These are phyloP conservation scores for Acanthochlamys bracteata DNA, from an alignment of 106 monocot genomes.

Conservation along the genomic window DNA sequence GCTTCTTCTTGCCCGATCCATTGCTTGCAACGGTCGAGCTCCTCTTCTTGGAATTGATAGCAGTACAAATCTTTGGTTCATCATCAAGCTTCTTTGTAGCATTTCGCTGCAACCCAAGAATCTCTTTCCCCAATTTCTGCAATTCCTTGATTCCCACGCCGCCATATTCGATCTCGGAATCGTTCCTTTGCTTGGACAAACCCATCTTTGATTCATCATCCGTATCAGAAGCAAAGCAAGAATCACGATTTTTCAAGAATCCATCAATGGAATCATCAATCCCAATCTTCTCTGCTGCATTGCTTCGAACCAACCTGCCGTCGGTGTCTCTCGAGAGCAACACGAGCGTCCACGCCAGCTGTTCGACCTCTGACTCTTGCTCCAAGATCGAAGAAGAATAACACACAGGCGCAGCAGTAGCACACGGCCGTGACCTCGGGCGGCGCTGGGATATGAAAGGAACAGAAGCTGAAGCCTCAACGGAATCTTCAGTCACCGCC, in stretches of 20 bases:
- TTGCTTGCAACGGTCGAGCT: background rate
- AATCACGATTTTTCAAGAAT: conserved; percentile 9
- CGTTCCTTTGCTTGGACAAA: too few species aligned
- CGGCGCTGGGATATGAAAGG: background rate
- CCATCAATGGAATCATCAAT: background rate
- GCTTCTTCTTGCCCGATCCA: background rate
- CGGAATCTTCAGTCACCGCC: background rate
- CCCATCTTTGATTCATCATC: background rate
- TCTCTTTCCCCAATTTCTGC: too few species aligned
- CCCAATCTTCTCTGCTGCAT: background rate
- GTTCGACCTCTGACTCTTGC: conserved; percentile 28
- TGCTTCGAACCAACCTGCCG: background rate
- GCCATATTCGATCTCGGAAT: too few species aligned
- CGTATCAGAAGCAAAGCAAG: background rate
- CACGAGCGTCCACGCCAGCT: conserved; percentile 41
- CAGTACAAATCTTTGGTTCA: too few species aligned
- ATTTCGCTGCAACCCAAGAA: too few species aligned
- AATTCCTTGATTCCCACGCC: too few species aligned
- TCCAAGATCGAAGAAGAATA: conserved; percentile 7
- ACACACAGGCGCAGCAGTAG: background rate
- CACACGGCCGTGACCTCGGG: background rate
- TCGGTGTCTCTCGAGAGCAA: conserved; percentile 46
- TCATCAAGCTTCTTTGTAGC: too few species aligned
- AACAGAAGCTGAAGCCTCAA: background rate
- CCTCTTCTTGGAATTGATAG: background rate